Evolutionary conservation across 129 eudicot species (phyloP).

Genomic region (Solidago caesia): DNA sequence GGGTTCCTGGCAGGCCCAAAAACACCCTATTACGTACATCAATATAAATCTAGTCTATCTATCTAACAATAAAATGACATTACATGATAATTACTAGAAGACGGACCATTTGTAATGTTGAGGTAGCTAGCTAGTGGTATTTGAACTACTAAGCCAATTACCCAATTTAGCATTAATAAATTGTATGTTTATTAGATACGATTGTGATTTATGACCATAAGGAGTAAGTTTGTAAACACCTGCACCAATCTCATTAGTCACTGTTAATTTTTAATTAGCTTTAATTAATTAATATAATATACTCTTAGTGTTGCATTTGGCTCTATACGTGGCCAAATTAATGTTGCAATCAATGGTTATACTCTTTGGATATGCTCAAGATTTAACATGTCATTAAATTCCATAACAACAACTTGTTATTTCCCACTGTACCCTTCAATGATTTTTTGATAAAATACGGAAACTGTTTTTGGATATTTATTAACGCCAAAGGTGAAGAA

Average conservation of each 20-base stretch:
- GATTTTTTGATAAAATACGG: background rate
- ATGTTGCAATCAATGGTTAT: conserved; percentile 27
- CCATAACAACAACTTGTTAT: conserved; percentile 28
- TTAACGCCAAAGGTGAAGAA: background rate
- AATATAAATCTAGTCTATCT: no score
- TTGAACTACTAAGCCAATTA: conserved; percentile 16
- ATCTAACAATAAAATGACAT: no score
- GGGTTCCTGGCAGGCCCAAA: no score
- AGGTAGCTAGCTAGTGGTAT: conserved; percentile 27
- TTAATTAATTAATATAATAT: conserved; percentile 15
- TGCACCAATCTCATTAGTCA: conserved; percentile 46
- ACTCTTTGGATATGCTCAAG: conserved; percentile 34
- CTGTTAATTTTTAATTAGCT: conserved; percentile 42
- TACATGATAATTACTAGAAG: no score
- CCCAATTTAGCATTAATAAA: conserved; percentile 42
- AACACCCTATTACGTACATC: no score
- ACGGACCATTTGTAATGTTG: conserved; percentile 15
- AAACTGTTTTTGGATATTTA: background rate
- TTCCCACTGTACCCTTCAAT: conserved; percentile 41
- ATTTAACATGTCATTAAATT: conserved; percentile 39
- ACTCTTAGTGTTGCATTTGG: conserved; percentile 38
- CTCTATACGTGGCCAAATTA: conserved; percentile 53
- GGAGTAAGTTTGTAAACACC: conserved; percentile 56
- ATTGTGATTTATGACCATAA: conserved; percentile 48
- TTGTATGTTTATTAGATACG: conserved; percentile 29